Conservation (phyloP, 2,329 filamentous ascomycete genomes). For the Aspergillus intermedius region DNA sequence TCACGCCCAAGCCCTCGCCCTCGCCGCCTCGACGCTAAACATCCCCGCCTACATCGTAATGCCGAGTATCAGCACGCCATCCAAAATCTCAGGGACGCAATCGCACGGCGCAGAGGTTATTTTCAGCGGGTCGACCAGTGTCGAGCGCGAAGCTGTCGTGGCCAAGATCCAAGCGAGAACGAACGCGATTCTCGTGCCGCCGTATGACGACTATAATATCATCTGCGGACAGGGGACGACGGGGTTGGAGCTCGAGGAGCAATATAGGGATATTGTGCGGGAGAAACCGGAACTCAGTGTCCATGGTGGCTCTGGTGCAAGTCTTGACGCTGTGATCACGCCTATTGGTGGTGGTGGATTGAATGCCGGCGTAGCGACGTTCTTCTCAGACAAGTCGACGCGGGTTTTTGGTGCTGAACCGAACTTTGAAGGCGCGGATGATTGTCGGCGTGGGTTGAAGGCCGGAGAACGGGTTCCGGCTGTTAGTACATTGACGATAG, state of each 20-base stretch:
- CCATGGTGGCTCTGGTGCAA: conserved; percentile 10
- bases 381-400: conserved; percentile 61
- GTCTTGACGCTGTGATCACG: conserved; percentile 66
- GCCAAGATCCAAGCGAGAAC: conserved; percentile 62
- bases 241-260: conserved; percentile 72
- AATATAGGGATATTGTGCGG: conserved; percentile 54
- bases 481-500: conserved; percentile 74
- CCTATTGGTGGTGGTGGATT: conserved; percentile 86
- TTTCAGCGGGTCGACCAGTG: conserved; percentile 73
- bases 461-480: conserved; percentile 56
- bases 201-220: conserved; percentile 88
- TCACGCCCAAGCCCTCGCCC: conserved; percentile 85
- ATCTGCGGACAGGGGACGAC: conserved; percentile 90
- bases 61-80: conserved; percentile 76
- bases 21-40: conserved; percentile 66
- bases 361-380: conserved; percentile 74
- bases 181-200: conserved; percentile 73
- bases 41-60: conserved; percentile 87
- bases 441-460: conserved; percentile 65
- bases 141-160: conserved; percentile 74
- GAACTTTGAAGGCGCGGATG: conserved; percentile 73
- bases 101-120: conserved; percentile 71
- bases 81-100: conserved; percentile 77
- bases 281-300: conserved; percentile 21
- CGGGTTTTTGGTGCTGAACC: conserved; percentile 85